Percentiles rank a stretch among this genome's conserved stretches.
phyloP scores from a whole-genome alignment of 169 alveolate species.

The Babesia divergens region DNA sequence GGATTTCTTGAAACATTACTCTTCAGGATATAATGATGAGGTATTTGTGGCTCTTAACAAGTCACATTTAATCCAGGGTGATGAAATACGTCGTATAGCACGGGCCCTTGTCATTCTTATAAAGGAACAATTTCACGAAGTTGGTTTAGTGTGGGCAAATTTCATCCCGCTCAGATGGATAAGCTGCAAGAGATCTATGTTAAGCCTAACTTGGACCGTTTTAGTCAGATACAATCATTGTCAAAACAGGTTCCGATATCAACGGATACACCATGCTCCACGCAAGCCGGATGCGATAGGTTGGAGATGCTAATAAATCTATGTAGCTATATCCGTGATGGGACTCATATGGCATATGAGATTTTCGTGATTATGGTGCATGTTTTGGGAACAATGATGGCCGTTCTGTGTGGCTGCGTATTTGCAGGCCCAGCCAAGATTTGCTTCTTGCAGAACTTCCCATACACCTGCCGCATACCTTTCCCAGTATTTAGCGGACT shows the following conservation, averaged over 20 bases:
- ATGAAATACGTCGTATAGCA: conserved; percentile 4
- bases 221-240: conserved; percentile 31
- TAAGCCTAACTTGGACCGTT: conserved; percentile 54
- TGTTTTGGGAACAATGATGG: conserved; percentile 78
- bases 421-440: conserved; percentile 82
- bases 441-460: conserved; percentile 81
- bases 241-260: conserved; percentile 4
- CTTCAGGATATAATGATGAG: neutral
- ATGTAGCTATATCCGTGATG: conserved; percentile 71
- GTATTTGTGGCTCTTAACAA: neutral
- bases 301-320: conserved; percentile 68
- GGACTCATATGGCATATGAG: conserved; percentile 75
- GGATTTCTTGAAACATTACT: neutral
- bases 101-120: conserved; percentile 41
- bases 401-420: conserved; percentile 82
- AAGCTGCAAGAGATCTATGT: conserved; percentile 59
- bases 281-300: conserved; percentile 55
- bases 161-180: conserved; percentile 47
- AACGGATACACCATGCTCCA: conserved; percentile 38
- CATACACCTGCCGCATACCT: conserved; percentile 84
- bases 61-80: neutral
- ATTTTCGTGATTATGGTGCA: conserved; percentile 77
- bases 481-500: conserved; percentile 80
- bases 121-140: conserved; percentile 53
- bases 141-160: neutral